Base-by-base conservation (phyloP, 2,329 filamentous ascomycete genomes). In the Talaromyces sp. region DNA sequence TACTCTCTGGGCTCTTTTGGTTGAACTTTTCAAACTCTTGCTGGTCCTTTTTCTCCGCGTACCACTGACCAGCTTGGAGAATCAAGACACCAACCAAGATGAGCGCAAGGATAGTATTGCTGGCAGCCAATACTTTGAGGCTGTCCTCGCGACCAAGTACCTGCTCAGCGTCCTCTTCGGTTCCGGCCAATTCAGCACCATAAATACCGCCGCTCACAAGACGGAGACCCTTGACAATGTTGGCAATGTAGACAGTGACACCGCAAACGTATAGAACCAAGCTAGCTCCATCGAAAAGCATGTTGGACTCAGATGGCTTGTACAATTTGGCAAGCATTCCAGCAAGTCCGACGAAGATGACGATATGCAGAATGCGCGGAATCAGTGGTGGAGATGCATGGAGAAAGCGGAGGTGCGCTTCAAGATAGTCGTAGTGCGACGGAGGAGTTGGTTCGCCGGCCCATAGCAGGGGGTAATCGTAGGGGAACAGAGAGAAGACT, bases 31-130 rank as follows among this genome's bases (percentile, higher is more conserved):
- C 87, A 64, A 85, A 83, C 78, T 97, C 93, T 76, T 93, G 90
- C 73, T 85, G 84, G 79, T 98, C 93, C 81, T 96, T 96, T 75
- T 91, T 86, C 85, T 98, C 93, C 31, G 95, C 95, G 81, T 99
- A 99, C 95, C 94, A 98, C 84, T 98, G 92, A 11, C 95, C 95
- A 22, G 92, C 92, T 86, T 99, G 95, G 74, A 99, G 81, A 39
- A 97, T 91, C 69, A 99, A 77, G 10, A 99, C 91, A 5, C 95
- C 95, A 3, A 98, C 89, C 62, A 99, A 81, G 35, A 99, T 92
- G 52, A 99, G 85, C 41, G 94, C 95, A 65, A 98, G 80, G 75
- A 99, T 99, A 3, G 95, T 98, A 79, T 99, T 97, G 78, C 92
- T 97, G 8, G 95, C 95, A 37, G 93, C 88, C 72, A 98, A 83